Base-by-base conservation (phyloP, 2,329 filamentous ascomycete genomes). In the Talaromyces sp. region DNA sequence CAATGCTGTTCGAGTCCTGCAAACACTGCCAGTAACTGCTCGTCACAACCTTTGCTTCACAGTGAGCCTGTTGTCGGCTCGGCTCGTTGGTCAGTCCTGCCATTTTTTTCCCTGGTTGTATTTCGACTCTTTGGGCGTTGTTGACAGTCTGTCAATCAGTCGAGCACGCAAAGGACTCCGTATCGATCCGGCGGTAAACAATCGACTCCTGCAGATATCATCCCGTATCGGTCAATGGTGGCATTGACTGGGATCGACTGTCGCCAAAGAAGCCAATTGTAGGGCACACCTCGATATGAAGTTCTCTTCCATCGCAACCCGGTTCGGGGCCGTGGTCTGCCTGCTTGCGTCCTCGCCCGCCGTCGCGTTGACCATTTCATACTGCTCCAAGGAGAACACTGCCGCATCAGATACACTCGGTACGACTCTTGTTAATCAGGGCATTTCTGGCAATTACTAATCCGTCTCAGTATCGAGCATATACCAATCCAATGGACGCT, bases 401-500 rank as follows among this genome's bases (percentile, higher is more conserved):
- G 78, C 77, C 43, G 65, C 74, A 3, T 68, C 68, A 17, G 74
- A 67, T 58, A 64, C 68, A 27, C 63, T 69, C 38, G 71, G 77
- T 78, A 26, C 26, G 26, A 26, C 26, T 26, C n/a, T n/a, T n/a
- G n/a, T n/a, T n/a, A n/a, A n/a, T n/a, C n/a, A n/a, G n/a, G n/a
- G n/a, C n/a, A n/a, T n/a, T n/a, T n/a, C n/a, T n/a, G n/a, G n/a
- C 52, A 56, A 5, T 38, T 26, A 56, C 32, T 27, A 14, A 58
- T n/a, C 5, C 21, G 26, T 21, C 43, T 32, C 63, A 80, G 79
- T 74, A 27, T 58, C 65, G 48, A 68, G 70, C 62, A 70, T 66
- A 27, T 81, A 70, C 62, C 78, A 80, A 64, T 81, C 79, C 9
- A 78, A 79, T 62, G 79, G 79, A 59, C 67, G 68, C 5, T 81